Conservation (phyloP, 768 basidiomycete species). For the Lentinula aciculospora region DNA sequence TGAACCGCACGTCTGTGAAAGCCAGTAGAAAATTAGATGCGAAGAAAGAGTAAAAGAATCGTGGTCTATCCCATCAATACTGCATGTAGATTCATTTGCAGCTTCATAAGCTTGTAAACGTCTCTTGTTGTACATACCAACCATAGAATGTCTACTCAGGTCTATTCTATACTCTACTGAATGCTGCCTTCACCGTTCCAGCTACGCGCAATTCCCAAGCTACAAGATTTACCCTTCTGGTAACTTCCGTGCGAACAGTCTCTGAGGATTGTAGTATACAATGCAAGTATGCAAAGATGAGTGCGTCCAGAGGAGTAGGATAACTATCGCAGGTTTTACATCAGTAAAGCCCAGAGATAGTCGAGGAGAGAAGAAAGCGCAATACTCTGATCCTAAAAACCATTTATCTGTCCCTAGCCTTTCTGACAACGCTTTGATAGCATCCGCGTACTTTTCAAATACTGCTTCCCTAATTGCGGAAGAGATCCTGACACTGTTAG, state of each 20-base stretch:
- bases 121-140: not conserved
- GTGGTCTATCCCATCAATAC: too few species aligned
- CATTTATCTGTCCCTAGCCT: conserved; percentile 73
- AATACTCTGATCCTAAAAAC: conserved; percentile 67
- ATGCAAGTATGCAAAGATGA: conserved; percentile 79
- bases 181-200: conserved; percentile 48
- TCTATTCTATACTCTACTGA: conserved; percentile 16
- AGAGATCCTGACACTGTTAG: conserved; percentile 34
- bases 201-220: conserved; percentile 75
- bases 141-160: not conserved
- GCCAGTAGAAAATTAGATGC: conserved; percentile 13
- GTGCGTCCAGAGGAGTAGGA: conserved; percentile 78
- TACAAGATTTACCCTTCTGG: conserved; percentile 69
- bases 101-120: not conserved
- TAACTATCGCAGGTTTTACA: conserved; percentile 30
- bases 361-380: not conserved
- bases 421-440: conserved; percentile 67
- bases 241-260: conserved; percentile 54
- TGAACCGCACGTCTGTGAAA: conserved; percentile 3
- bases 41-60: conserved; percentile 13
- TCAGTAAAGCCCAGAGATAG: not conserved
- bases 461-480: conserved; percentile 28
- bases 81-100: not conserved
- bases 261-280: conserved; percentile 44
- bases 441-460: conserved; percentile 59